These are phyloP conservation scores for Aspergillus sp. DNA, from an alignment of 2,329 filamentous ascomycete genomes.

Conservation along the genomic window DNA sequence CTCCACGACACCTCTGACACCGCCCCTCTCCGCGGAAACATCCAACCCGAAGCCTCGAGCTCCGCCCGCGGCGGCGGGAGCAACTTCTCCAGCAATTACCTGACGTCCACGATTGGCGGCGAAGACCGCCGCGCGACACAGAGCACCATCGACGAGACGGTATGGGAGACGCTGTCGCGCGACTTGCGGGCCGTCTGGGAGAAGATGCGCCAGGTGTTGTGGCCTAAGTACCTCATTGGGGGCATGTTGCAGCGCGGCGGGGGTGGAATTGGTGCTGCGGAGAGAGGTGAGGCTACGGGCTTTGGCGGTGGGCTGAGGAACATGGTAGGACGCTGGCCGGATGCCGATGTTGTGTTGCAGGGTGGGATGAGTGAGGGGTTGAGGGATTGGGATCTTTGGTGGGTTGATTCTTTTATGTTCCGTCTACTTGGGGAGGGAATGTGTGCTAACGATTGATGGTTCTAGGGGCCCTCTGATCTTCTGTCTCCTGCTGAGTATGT, in stretches of 20 bases:
- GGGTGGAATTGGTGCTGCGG: constrained; percentile 57
- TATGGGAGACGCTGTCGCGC: constrained; percentile 94
- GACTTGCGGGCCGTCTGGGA: constrained; percentile 93
- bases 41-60: constrained; percentile 59
- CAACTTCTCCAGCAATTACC: constrained; percentile 74
- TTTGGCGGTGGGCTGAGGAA: constrained; percentile 54
- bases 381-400: constrained; percentile 95
- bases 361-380: constrained; percentile 83
- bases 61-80: constrained; percentile 41
- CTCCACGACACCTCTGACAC: constrained; percentile 69
- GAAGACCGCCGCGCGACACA: constrained; percentile 87
- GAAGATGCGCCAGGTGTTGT: constrained; percentile 97
- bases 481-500: constrained; percentile 81
- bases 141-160: constrained; percentile 94
- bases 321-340: constrained; percentile 65
- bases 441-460: background rate
- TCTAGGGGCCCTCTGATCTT: constrained; percentile 85
- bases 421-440: background rate
- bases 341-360: constrained; percentile 66
- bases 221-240: constrained; percentile 86
- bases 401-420: constrained; percentile 24
- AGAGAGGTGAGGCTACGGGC: constrained; percentile 56
- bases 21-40: constrained; percentile 81
- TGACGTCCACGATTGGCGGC: constrained; percentile 86
- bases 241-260: constrained; percentile 62